Evolutionary conservation across 192 early-diverging fungal species (phyloP).

Genomic region (Gonapodya sp.): DNA sequence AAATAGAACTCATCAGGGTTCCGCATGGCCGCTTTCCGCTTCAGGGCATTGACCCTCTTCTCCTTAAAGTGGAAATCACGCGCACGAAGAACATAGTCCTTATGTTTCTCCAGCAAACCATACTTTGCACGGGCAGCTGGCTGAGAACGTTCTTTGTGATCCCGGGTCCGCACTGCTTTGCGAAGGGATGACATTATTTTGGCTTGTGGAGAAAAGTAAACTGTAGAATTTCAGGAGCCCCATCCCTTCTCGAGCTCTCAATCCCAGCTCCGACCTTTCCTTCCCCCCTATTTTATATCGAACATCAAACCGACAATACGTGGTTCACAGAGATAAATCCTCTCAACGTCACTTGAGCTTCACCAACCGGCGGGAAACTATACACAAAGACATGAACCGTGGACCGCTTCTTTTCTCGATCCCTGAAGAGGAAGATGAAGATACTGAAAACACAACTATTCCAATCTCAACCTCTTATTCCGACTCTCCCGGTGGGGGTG

Average conservation of each 20-base stretch:
- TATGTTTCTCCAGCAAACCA: constrained; percentile 92
- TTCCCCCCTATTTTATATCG: too few species aligned
- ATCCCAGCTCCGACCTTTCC: too few species aligned
- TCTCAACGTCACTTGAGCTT: too few species aligned
- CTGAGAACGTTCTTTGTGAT: constrained; percentile 17
- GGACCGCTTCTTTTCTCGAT: not conserved
- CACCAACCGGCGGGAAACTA: too few species aligned
- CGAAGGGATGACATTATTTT: not conserved
- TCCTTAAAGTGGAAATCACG: constrained; percentile 81
- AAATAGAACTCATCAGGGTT: constrained; percentile 99
- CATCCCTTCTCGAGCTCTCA: not conserved
- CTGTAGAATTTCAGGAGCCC: not conserved
- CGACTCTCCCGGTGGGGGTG: too few species aligned
- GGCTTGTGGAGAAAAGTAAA: constrained; percentile 4
- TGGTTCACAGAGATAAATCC: too few species aligned
- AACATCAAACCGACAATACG: too few species aligned
- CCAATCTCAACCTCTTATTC: too few species aligned
- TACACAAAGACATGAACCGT: not conserved
- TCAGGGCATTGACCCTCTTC: constrained; percentile 70
- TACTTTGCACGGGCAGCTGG: constrained; percentile 19
- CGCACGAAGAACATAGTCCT: constrained; percentile 95
- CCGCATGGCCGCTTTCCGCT: constrained; percentile 70
- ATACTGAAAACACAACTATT: too few species aligned
- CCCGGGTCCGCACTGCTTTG: constrained; percentile 12
- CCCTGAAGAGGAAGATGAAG: not conserved